Percentiles rank a stretch among this genome's conserved stretches.
phyloP scores from a whole-genome alignment of 306 rosid genomes.

The Hippophae rhamnoides region DNA sequence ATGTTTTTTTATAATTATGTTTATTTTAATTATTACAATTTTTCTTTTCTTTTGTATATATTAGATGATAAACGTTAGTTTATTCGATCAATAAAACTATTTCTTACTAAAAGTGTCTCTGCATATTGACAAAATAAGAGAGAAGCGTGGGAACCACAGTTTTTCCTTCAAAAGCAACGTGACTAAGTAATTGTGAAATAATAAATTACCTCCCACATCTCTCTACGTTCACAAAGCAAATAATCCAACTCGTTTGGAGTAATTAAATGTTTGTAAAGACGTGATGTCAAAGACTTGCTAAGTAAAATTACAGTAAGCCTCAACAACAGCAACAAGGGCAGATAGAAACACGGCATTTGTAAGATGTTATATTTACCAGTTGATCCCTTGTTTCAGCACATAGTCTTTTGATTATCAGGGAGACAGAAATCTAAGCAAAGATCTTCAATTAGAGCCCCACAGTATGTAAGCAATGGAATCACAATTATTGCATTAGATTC shows the following conservation, averaged over 20 bases:
- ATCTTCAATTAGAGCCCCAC: slow-evolving; percentile 71
- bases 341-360: not conserved
- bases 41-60: too few species aligned
- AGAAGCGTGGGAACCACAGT: not conserved
- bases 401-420: slow-evolving; percentile 82
- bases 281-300: slow-evolving; percentile 81
- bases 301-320: not conserved
- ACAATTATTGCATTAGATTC: slow-evolving; percentile 35
- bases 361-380: slow-evolving; percentile 36
- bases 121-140: slow-evolving; percentile 18
- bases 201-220: slow-evolving; percentile 79
- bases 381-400: slow-evolving; percentile 69
- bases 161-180: not conserved
- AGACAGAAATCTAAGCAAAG: slow-evolving; percentile 79
- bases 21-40: too few species aligned
- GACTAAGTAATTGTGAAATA: not conserved
- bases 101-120: slow-evolving; percentile 65
- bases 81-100: too few species aligned
- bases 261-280: slow-evolving; percentile 62
- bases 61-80: too few species aligned
- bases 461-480: slow-evolving; percentile 31
- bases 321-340: not conserved
- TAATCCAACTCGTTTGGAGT: slow-evolving; percentile 81
- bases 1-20: too few species aligned
- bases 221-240: slow-evolving; percentile 92